Base-by-base conservation (phyloP, 768 basidiomycete species). In the Pleurotus salmoneostramineus region DNA sequence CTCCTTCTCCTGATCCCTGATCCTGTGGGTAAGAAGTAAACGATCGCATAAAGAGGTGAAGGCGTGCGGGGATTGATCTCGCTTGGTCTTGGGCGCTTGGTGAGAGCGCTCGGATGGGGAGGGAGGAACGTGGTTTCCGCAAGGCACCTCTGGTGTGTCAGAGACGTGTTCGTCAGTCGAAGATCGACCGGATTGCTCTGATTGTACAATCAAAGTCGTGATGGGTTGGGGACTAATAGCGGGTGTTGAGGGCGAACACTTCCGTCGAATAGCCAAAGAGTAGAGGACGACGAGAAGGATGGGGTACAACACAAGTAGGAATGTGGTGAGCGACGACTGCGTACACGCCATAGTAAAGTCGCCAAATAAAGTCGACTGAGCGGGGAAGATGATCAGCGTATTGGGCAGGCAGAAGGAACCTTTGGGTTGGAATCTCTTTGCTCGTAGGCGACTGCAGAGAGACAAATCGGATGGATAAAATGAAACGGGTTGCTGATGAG, bases 1-100 rank as follows among this genome's bases (percentile, higher is more conserved):
- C 65, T 78, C 68, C 57, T 64, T 68, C 57, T 75, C 69, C 58
- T 75, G 75, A 58, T 71, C 70, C 75, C 74, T 74, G 21, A 77
- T 66, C 14, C 66, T 68, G 60, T 78, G 77, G 57, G 69, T 68
- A 15, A 72, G 64, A 15, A 78, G 59, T 17, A 78, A 68, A 4
- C 71, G 71, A 46, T 77, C 75, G 63, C 75, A 77, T 61, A 79
- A 76, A 12, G 68, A 63, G 5, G 65, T 64, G 60, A 80, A 78
- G 10, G 64, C 67, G 51, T 55, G 40, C 6, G 52, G 52, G 40
- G 44, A 45, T 6, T 45, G 15, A 11, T 45, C 15, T 11, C 12
- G 44, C 2, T 15, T 10, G 2, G 10, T 11, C 14, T 6, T 45
- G 15, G n/a, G 44, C 44, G 44, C 44, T 45, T 45, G 11, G 6